Conservation (phyloP, 2,329 filamentous ascomycete species). For the Fusarium vanettenii region DNA sequence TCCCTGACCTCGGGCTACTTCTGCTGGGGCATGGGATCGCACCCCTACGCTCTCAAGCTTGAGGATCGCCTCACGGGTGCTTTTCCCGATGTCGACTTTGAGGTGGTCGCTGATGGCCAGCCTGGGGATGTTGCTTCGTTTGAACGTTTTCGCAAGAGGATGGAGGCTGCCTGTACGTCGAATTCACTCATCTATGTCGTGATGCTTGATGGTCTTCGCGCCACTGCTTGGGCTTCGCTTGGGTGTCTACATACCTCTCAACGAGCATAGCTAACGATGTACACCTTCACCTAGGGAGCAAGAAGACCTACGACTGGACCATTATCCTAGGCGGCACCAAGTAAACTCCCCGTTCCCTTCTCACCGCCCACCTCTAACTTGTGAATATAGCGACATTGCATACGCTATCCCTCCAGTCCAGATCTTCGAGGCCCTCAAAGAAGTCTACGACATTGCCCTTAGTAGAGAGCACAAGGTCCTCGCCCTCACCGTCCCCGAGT, state of each 20-base stretch:
- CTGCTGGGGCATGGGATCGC: slow-evolving; percentile 52
- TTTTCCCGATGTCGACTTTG: slow-evolving; percentile 56
- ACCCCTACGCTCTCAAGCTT: slow-evolving; percentile 67
- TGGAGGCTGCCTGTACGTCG: slow-evolving; percentile 50
- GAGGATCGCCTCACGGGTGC: slow-evolving; percentile 58
- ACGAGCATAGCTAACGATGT: slow-evolving; percentile 1
- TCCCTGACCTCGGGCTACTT: slow-evolving; percentile 71
- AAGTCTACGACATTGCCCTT: slow-evolving; percentile 63
- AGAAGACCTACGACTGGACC: slow-evolving; percentile 65
- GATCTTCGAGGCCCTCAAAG: slow-evolving; percentile 62
- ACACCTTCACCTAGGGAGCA: slow-evolving; percentile 26
- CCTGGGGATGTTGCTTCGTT: slow-evolving; percentile 62
- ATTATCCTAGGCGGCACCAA: slow-evolving; percentile 75
- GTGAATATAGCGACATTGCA: slow-evolving; percentile 60
- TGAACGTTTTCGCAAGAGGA: slow-evolving; percentile 46
- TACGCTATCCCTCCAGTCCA: slow-evolving; percentile 50
- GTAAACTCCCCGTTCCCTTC: slow-evolving; percentile 44
- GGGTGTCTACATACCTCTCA: neutral
- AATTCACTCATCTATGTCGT: neutral
- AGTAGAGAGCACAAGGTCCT: slow-evolving; percentile 65
- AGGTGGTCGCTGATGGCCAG: slow-evolving; percentile 61
- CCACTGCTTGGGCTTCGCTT: neutral
- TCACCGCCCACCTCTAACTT: neutral
- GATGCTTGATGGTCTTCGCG: neutral
- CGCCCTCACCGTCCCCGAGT: slow-evolving; percentile 72